These are phyloP conservation scores for Paracoccidioides lutzii DNA, from an alignment of 2,329 filamentous ascomycete genomes.

Conservation along the genomic window DNA sequence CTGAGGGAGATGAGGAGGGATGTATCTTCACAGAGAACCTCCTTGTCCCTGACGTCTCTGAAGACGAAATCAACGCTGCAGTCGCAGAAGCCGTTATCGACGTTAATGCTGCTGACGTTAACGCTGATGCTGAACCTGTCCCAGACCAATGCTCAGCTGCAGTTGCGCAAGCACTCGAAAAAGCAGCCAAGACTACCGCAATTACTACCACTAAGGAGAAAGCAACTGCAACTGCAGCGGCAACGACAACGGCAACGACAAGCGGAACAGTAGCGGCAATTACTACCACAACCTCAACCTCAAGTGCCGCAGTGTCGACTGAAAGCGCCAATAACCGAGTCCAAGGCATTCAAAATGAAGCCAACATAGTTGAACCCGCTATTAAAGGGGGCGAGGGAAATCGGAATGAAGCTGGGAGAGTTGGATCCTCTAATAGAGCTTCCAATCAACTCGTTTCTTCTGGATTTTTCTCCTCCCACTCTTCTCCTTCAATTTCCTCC, in stretches of 20 bases:
- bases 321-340: background rate
- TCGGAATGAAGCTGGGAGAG: too few relatives aligned
- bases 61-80: slow-evolving; percentile 40
- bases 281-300: background rate
- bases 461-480: background rate
- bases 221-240: slow-evolving; percentile 7
- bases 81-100: slow-evolving; percentile 22
- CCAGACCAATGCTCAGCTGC: slow-evolving; percentile 1
- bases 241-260: slow-evolving; percentile 4
- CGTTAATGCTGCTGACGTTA: slow-evolving; percentile 4
- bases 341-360: background rate
- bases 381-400: too few relatives aligned
- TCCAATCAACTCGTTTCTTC: background rate
- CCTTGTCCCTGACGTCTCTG: slow-evolving; percentile 42
- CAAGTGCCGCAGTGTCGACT: background rate
- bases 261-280: background rate
- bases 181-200: slow-evolving; percentile 9
- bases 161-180: slow-evolving; percentile 3
- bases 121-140: slow-evolving; percentile 1
- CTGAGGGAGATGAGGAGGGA: slow-evolving; percentile 34
- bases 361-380: background rate
- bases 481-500: background rate
- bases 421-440: background rate
- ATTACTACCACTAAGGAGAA: background rate
- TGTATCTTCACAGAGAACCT: slow-evolving; percentile 44